A percentile compares a stretch with the other conserved stretches of the same genome.
Conservation (phyloP, 495 filamentous ascomycete genomes). For the Neurospora terricola region DNA sequence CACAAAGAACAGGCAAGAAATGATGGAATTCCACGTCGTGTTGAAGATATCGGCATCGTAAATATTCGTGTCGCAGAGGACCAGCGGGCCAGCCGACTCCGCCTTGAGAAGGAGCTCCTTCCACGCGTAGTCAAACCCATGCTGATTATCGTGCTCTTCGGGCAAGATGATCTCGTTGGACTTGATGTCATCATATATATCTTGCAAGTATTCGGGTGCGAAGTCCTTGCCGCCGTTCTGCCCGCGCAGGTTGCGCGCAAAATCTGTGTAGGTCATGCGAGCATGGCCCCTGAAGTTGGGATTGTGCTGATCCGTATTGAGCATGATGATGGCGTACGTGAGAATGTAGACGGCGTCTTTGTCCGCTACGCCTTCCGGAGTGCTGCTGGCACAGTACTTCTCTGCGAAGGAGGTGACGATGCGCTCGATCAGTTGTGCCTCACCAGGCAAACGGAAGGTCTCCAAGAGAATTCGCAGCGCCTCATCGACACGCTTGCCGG, state of each 20-base stretch:
- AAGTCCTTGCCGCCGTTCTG: conserved; percentile 85
- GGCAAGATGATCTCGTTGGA: conserved; percentile 91
- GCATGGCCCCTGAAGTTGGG: conserved; percentile 72
- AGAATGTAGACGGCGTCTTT: conserved; percentile 86
- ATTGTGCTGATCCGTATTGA: conserved; percentile 92
- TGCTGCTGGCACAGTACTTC: conserved; percentile 67
- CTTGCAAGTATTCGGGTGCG: conserved; percentile 70
- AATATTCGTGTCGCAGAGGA: conserved; percentile 82
- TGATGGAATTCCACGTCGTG: conserved; percentile 88
- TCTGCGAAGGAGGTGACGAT: conserved; percentile 81
- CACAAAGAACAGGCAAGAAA: conserved; percentile 92
- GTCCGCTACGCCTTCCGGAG: conserved; percentile 68
- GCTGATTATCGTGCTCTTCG: conserved; percentile 91
- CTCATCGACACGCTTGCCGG: conserved; percentile 77
- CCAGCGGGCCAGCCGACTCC: conserved; percentile 59
- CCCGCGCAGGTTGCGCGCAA: conserved; percentile 78
- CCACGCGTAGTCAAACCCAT: conserved; percentile 96
- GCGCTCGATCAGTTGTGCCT: conserved; percentile 84
- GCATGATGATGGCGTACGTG: conserved; percentile 92
- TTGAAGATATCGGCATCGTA: conserved; percentile 97
- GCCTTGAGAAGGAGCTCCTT: conserved; percentile 85
- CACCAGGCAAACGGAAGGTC: conserved; percentile 89
- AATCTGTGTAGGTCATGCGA: conserved; percentile 75
- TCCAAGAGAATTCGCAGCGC: conserved; percentile 78
- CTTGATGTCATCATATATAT: conserved; percentile 86